Conservation (phyloP, 176 grass and related monocot genomes). For the Cocos nucifera region DNA sequence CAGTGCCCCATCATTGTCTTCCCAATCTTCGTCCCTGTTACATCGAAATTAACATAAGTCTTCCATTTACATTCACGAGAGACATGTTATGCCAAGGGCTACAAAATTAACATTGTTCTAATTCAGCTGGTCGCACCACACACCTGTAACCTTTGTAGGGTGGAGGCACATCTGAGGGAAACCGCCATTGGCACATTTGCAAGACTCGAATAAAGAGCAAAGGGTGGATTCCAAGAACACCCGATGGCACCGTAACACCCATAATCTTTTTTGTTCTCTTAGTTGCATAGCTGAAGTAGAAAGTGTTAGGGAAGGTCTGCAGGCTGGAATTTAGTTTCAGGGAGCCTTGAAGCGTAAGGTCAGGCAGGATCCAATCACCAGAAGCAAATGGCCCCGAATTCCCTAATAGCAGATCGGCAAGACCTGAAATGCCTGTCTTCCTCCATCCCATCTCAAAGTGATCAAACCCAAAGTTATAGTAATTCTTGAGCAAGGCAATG, state of each 20-base stretch:
- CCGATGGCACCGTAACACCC: constrained; percentile 34
- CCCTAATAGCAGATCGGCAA: constrained; percentile 25
- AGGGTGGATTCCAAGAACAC: constrained; percentile 43
- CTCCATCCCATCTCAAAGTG: constrained; percentile 55
- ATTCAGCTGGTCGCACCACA: background rate
- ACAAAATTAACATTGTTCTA: no score
- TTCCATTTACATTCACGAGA: no score
- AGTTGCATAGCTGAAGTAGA: constrained; percentile 81
- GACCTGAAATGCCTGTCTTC: constrained; percentile 15
- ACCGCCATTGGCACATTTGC: constrained; percentile 61
- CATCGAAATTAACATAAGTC: no score
- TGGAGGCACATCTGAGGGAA: constrained; percentile 12
- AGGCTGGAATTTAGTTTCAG: constrained; percentile 34
- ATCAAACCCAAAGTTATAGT: constrained; percentile 81
- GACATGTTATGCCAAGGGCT: no score
- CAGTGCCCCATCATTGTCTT: constrained; percentile 93
- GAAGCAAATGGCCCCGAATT: constrained; percentile 50
- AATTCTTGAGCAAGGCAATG: constrained; percentile 41
- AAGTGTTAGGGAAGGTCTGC: constrained; percentile 43
- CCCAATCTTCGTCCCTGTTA: constrained; percentile 97
- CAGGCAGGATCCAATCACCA: constrained; percentile 67
- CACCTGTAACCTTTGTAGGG: constrained; percentile 66
- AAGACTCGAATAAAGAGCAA: constrained; percentile 47
- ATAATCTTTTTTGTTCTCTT: constrained; percentile 24
- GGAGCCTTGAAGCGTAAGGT: constrained; percentile 59